These are phyloP conservation scores for Globisporangium cylindrosporum DNA, from an alignment of 352 stramenopile species.

Conservation along the genomic window DNA sequence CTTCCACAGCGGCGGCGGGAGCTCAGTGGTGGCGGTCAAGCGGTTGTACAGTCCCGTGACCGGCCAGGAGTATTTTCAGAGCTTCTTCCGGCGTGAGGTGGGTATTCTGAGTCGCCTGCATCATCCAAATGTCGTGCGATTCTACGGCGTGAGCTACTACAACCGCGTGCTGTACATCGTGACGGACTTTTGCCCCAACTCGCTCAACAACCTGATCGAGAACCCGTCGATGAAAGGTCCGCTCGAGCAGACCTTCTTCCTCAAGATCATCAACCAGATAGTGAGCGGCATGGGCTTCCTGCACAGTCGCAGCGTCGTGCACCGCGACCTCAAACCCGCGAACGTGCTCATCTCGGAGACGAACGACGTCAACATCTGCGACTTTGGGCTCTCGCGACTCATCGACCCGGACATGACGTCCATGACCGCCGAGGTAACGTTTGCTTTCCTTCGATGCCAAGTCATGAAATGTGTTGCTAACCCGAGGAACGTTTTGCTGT, in stretches of 20 bases:
- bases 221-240: conserved; percentile 65
- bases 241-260: conserved; percentile 67
- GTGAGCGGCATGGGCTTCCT: conserved; percentile 91
- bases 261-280: conserved; percentile 88
- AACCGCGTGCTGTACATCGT: conserved; percentile 89
- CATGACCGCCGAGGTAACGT: conserved; percentile 72
- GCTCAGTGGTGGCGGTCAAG: conserved; percentile 86
- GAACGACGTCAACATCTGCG: conserved; percentile 92
- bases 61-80: conserved; percentile 88
- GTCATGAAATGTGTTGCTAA: not conserved
- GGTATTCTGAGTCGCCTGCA: conserved; percentile 85
- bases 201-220: conserved; percentile 78
- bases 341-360: conserved; percentile 93
- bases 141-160: conserved; percentile 91
- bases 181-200: conserved; percentile 87
- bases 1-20: conserved; percentile 78
- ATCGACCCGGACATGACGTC: conserved; percentile 84
- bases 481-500: not conserved
- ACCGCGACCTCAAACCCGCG: conserved; percentile 91
- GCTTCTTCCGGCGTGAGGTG: conserved; percentile 87
- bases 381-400: conserved; percentile 90
- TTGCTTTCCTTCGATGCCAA: not conserved
- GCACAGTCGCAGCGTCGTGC: conserved; percentile 82
- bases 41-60: conserved; percentile 84
- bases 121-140: conserved; percentile 87